These are phyloP conservation scores for Gymnopus androsaceus DNA, from an alignment of 1,284 basidiomycete genomes.

Conservation along the genomic window DNA sequence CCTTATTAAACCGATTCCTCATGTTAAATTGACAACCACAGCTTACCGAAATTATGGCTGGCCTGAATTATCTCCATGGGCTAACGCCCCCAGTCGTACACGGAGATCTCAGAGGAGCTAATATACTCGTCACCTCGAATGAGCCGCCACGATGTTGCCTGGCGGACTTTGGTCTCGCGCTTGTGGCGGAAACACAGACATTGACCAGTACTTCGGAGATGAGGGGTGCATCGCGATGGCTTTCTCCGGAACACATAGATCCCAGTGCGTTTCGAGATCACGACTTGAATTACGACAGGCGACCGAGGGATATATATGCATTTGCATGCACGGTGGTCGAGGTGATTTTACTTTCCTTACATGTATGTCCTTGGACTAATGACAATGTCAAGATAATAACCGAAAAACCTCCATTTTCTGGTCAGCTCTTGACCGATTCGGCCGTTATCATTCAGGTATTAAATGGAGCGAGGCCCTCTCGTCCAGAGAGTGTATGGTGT, in stretches of 20 bases:
- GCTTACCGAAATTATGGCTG: slow-evolving; percentile 10
- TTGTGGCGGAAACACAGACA: slow-evolving; percentile 2
- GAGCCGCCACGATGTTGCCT: slow-evolving; percentile 1
- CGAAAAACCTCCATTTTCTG: slow-evolving; percentile 1
- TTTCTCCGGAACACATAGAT: slow-evolving; percentile 13
- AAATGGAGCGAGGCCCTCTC: background rate
- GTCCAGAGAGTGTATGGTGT: slow-evolving; percentile 1
- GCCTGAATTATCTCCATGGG: slow-evolving; percentile 12
- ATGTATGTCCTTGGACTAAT: background rate
- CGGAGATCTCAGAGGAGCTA: slow-evolving; percentile 15
- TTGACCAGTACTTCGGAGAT: background rate
- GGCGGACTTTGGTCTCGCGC: slow-evolving; percentile 13
- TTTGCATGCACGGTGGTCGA: slow-evolving; percentile 15
- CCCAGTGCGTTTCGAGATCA: background rate
- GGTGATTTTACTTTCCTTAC: slow-evolving; percentile 2
- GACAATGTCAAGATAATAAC: slow-evolving; percentile 5
- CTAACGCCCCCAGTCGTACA: slow-evolving; percentile 13
- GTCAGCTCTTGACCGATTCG: background rate
- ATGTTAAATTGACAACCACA: background rate
- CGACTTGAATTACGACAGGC: background rate
- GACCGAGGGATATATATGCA: slow-evolving; percentile 12
- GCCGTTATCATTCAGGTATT: background rate
- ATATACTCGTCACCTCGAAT: too few relatives aligned
- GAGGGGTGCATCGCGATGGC: slow-evolving; percentile 13
- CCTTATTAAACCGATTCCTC: background rate